These are phyloP conservation scores for Coleophoma crateriformis DNA, from an alignment of 2,329 filamentous ascomycete species.

Conservation along the genomic window DNA sequence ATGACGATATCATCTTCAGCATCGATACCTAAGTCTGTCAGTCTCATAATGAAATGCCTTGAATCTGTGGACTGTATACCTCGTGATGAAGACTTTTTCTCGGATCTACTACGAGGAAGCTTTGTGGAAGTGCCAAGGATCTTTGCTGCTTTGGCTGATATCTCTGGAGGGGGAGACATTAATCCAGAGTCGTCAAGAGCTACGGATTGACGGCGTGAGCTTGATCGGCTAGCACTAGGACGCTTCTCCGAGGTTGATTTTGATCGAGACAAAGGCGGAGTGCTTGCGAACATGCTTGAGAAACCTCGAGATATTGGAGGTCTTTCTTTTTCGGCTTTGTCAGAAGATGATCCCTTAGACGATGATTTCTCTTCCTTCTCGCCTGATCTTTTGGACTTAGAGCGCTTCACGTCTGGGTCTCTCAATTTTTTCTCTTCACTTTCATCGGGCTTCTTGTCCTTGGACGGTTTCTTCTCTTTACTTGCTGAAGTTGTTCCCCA, in stretches of 20 bases:
- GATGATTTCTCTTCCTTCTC: conserved; percentile 59
- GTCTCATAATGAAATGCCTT: background rate
- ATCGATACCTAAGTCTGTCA: conserved; percentile 21
- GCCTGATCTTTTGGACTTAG: conserved; percentile 47
- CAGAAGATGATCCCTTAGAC: conserved; percentile 68
- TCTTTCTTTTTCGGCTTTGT: conserved; percentile 50
- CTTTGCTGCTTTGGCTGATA: conserved; percentile 73
- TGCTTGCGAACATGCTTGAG: conserved; percentile 62
- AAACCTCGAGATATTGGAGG: conserved; percentile 38
- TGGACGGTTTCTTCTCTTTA: conserved; percentile 29
- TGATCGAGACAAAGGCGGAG: conserved; percentile 61
- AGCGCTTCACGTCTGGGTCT: conserved; percentile 43
- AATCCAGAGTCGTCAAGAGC: conserved; percentile 59
- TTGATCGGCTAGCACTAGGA: conserved; percentile 47
- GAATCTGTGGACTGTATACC: conserved; percentile 19
- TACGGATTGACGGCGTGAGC: conserved; percentile 63
- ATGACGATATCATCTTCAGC: conserved; percentile 47
- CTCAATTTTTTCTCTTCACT: conserved; percentile 35
- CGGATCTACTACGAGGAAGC: conserved; percentile 40
- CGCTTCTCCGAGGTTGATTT: conserved; percentile 64
- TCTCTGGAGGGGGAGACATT: conserved; percentile 62
- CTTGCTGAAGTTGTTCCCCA: conserved; percentile 54
- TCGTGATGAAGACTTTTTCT: conserved; percentile 40
- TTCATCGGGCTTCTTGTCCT: conserved; percentile 21
- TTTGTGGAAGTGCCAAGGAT: conserved; percentile 56